Evolutionary conservation across 441 rosid species (phyloP).

Genomic region (Syzygium syzygioides): DNA sequence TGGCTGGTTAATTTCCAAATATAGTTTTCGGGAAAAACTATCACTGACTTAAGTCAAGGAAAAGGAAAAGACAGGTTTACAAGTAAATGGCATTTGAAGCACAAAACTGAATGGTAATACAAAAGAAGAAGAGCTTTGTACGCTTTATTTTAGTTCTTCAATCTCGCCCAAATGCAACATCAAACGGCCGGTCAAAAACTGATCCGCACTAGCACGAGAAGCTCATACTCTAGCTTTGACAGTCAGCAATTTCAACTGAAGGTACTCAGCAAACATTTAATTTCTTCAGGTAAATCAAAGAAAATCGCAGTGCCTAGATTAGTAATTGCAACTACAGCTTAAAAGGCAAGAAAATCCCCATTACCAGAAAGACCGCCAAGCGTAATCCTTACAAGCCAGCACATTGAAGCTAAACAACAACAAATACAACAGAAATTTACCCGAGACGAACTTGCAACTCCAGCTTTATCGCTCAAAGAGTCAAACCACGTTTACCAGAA

Average conservation of each 20-base stretch:
- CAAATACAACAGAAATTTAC: background rate
- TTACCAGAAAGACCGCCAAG: background rate
- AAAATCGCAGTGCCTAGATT: background rate
- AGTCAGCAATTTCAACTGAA: background rate
- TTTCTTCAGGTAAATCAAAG: background rate
- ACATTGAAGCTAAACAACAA: background rate
- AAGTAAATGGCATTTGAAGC: background rate
- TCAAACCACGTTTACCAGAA: background rate
- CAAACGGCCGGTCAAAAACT: background rate
- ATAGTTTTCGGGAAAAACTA: background rate
- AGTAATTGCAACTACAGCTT: background rate
- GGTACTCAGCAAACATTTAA: background rate
- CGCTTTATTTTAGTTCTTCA: background rate
- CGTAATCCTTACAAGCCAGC: background rate
- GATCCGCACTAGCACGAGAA: background rate
- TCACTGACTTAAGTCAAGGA: background rate
- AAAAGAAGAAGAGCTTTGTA: background rate
- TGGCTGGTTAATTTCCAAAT: background rate
- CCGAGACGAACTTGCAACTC: background rate
- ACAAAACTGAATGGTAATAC: background rate
- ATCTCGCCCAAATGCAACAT: background rate
- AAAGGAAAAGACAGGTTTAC: background rate
- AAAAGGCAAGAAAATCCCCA: background rate
- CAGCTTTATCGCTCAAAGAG: background rate
- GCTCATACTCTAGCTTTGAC: background rate